Evolutionary conservation across 2,329 filamentous ascomycete species (phyloP), one percentile per base, ranked within the genome.

Genomic region (Exophiala spinifera): DNA sequence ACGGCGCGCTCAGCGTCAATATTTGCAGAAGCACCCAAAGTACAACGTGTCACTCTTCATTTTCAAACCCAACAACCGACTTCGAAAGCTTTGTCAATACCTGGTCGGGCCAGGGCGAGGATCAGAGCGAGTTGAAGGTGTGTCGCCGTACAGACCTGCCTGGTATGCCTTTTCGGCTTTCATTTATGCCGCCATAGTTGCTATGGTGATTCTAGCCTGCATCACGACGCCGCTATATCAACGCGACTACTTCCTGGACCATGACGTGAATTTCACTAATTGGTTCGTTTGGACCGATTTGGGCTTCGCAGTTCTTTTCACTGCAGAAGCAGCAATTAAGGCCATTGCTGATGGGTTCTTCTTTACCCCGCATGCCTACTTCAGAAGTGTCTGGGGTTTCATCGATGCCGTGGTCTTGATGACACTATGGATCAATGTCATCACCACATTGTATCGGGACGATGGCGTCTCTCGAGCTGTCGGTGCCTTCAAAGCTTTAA

Each of bases 271-370:
- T 55, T 75, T 82, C 43, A 79, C 78, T 54, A 94, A 92, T 66
- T 99, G 95, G 94, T 97, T 96, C 67, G 88, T 95, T 4, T 97
- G 89, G 82, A 89, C 89, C 11, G 94, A 99, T 69, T 79, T 95
- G 71, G 86, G 88, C 5, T 99, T 99, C 68, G 91, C 92, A 1
- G 71, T 87, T 1, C 72, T 99, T 13, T 99, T 99, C 73, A 88
- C 87, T 0, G 67, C 89, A 5, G 94, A 99, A 71, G 90, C 91
- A 0, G 66, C 85, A 4, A 91, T 99, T 74, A 99, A 99, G 70
- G 85, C 95, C 51, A 84, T 99, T 64, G 94, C 94, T 0, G 94
- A 99, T 73, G 94, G 94, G 6, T 88, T 96, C 64, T 88, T 96
- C 69, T 97, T 89, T 83, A 96, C 94, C 0, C 94, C 94, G 0